Evolutionary conservation across 2,329 filamentous ascomycete genomes (phyloP), one percentile per base, ranked within the genome.

Genomic region (Neobulgaria alba): DNA sequence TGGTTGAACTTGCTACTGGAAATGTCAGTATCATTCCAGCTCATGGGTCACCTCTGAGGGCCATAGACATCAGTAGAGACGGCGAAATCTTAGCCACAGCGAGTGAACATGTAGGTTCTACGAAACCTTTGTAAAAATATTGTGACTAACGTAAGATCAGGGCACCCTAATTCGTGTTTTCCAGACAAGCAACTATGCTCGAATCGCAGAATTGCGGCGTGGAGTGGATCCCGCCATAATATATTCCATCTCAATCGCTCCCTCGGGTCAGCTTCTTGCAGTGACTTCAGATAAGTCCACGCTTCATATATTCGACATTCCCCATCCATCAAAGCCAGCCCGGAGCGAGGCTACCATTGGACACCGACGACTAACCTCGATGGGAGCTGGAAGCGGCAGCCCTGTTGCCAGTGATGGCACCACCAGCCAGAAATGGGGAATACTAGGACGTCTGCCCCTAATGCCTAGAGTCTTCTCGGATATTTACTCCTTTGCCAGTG

Each of bases 281-380:
- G 90, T 88, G 47, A 96, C 90, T 1, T 95, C 89, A 1, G 92
- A 98, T 68, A 98, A 96, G 64, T 89, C 86, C 4, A 98, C 89
- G 0, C 71, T 98, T 9, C 92, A 98, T 63, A 75, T 98, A 29
- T 98, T 95, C 58, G 88, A 96, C 57, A 72, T 95, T 1, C 82
- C 82, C 3, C 72, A 75, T 44, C 66, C 69, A 7, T 68, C 67
- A 37, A 66, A 64, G 47, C 60, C 42, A 45, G 41, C 41, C 38
- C 53, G 39, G 36, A 60, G 63, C 38, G 63, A 64, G 26, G 55
- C 58, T 33, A 33, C 58, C 23, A 43, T 53, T 26, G 50, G 52
- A 3, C 57, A 57, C 43, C 58, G 59, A 45, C 61, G 61, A 38
- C 37, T 55, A 18, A 57, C 50, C 14, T 51, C 55, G 3, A 51